Base-by-base conservation (phyloP, 2,329 filamentous ascomycete genomes). In the Cladosporium sp. region DNA sequence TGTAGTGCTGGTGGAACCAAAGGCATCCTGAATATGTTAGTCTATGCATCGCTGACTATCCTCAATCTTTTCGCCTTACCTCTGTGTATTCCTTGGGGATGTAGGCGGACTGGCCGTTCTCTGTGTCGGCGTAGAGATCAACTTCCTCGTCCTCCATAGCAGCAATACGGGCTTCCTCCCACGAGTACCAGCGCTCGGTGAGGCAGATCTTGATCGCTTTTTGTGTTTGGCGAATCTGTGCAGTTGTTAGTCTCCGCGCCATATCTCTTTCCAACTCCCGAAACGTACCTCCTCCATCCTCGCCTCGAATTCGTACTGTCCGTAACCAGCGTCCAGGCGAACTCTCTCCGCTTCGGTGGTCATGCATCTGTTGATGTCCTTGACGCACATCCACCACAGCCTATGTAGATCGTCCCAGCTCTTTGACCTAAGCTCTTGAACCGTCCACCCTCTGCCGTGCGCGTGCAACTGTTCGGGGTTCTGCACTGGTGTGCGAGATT, bases 371-470 rank as follows among this genome's bases (percentile, higher is more conserved):
- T 99, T 99, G 74, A 91, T 85, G 82, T 99, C 95, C 81, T 92
- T 93, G 67, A 90, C 86, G 77, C 95, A 98, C 65, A 93, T 87
- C 92, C 93, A 99, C 93, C 94, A 99, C 75, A 99, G 84, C 68
- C 85, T 83, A 79, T 98, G 93, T 73, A 99, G 81, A 78, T 98
- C 93, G 68, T 97, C 92, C 92, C 93, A 99, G 69, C 90, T 92
- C 81, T 97, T 97, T 69, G 86, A 84, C 69, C 93, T 87, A 74
- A 99, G 83, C 82, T 99, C 95, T 80, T 92, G 87, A 8, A 91
- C 88, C 12, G 86, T 88, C 95, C 95, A 99, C 32, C 88, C 83
- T 64, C 95, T 87, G 18, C 95, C 95, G 78, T 95, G 90, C 69
- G 86, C 82, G 59, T 83, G 77, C 65, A 91, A 88, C 71, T 94